A percentile compares a stretch with the other conserved stretches of the same genome.
Conservation (phyloP, 768 basidiomycete species). For the Serendipita sp. region DNA sequence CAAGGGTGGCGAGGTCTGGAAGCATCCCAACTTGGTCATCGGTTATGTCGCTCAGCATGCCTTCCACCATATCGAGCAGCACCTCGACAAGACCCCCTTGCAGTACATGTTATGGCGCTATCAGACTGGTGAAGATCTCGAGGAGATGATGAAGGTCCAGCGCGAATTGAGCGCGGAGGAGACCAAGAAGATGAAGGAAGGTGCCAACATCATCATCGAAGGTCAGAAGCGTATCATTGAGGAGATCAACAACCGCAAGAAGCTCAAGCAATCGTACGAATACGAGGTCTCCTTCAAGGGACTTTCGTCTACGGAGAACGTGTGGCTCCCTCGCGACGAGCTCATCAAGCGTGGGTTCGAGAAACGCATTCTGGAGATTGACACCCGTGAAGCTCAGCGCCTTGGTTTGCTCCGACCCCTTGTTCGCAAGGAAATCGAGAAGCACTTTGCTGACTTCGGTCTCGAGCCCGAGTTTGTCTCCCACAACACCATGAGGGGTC, state of each 20-base stretch:
- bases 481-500: conserved; percentile 98
- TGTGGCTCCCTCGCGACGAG: conserved; percentile 93
- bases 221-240: conserved; percentile 92
- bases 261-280: conserved; percentile 98
- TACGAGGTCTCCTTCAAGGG: conserved; percentile 95
- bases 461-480: conserved; percentile 98
- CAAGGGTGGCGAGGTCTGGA: conserved; percentile 95
- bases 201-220: conserved; percentile 67
- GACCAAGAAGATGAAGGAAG: conserved; percentile 92
- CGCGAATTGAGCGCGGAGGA: conserved; percentile 81
- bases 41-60: conserved; percentile 98
- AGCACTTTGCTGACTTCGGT: conserved; percentile 98
- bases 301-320: conserved; percentile 91
- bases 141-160: conserved; percentile 86
- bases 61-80: conserved; percentile 98
- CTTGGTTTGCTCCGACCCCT: conserved; percentile 89
- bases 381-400: conserved; percentile 93
- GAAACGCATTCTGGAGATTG: conserved; percentile 94
- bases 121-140: conserved; percentile 97
- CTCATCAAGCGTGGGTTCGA: conserved; percentile 96
- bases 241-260: conserved; percentile 82
- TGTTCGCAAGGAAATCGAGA: conserved; percentile 96
- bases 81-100: conserved; percentile 95
- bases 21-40: conserved; percentile 98
- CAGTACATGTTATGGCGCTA: conserved; percentile 99